Conservation (phyloP, 345 rosid genomes). For the Eucalyptus rudis region DNA sequence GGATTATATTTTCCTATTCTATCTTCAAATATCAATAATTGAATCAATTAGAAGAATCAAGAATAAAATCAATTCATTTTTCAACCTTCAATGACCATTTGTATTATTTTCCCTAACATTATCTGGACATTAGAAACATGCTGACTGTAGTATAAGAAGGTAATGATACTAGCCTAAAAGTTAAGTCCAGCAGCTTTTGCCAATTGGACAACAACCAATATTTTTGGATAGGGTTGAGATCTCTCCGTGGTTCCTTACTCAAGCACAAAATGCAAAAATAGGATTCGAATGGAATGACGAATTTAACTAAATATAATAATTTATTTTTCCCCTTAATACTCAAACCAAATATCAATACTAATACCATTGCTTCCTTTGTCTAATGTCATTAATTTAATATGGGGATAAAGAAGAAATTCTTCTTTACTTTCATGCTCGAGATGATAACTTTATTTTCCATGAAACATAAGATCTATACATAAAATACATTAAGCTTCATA, state of each 20-base stretch:
- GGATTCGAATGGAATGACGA: fast-evolving
- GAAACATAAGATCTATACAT: background rate
- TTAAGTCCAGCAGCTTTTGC: background rate
- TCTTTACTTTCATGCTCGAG: background rate
- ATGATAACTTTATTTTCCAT: background rate
- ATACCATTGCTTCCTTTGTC: background rate
- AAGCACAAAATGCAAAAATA: background rate
- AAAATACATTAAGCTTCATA: background rate
- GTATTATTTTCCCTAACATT: too few relatives aligned
- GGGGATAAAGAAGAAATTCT: background rate
- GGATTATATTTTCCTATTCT: too few relatives aligned
- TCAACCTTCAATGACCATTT: too few relatives aligned
- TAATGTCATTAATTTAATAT: background rate
- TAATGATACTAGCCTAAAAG: background rate
- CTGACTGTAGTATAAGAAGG: background rate
- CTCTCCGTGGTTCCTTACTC: background rate
- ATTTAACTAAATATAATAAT: background rate
- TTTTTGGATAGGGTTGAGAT: background rate
- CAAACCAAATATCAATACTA: background rate
- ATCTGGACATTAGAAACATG: too few relatives aligned
- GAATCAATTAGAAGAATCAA: too few relatives aligned
- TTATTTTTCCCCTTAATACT: background rate
- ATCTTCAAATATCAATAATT: too few relatives aligned
- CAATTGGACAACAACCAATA: background rate
- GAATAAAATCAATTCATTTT: too few relatives aligned